Evolutionary conservation across 2,329 filamentous ascomycete species (phyloP).

Genomic region (Akanthomyces muscarius): DNA sequence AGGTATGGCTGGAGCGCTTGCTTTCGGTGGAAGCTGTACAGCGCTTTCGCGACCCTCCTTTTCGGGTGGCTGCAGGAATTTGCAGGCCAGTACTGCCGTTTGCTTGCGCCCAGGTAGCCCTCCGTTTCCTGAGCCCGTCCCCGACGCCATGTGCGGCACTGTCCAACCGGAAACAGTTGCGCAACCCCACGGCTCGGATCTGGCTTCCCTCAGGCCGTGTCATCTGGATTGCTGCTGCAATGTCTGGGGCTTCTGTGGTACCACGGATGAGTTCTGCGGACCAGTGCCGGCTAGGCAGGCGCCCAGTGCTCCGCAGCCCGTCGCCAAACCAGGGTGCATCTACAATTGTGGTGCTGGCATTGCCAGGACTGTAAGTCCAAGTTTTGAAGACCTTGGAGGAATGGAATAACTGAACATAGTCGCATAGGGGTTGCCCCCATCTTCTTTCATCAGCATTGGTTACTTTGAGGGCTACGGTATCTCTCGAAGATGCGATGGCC

Average conservation of each 20-base stretch:
- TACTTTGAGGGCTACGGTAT: constrained; percentile 22
- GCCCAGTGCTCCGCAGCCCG: background rate
- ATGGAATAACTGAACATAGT: background rate
- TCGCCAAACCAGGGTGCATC: constrained; percentile 10
- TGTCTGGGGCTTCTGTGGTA: constrained; percentile 41
- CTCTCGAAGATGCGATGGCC: constrained; percentile 19
- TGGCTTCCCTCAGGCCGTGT: constrained; percentile 28
- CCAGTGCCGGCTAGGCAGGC: background rate
- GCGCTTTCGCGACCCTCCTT: background rate
- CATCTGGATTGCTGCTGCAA: constrained; percentile 30
- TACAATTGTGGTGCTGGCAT: constrained; percentile 14
- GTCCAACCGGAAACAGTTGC: constrained; percentile 27
- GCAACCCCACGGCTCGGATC: constrained; percentile 21
- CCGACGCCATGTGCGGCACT: constrained; percentile 33
- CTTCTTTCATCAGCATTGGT: constrained; percentile 19
- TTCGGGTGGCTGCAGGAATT: constrained; percentile 26
- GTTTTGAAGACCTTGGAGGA: background rate
- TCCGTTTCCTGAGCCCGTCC: constrained; percentile 31
- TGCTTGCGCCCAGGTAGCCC: constrained; percentile 33
- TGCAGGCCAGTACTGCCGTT: constrained; percentile 27
- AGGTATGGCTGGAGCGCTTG: background rate
- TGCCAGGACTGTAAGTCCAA: background rate
- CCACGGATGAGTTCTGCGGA: constrained; percentile 36
- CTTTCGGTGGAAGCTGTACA: background rate
- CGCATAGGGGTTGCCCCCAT: background rate